phyloP scores from a whole-genome alignment of 345 rosid species.

The Barbarea vulgaris region DNA sequence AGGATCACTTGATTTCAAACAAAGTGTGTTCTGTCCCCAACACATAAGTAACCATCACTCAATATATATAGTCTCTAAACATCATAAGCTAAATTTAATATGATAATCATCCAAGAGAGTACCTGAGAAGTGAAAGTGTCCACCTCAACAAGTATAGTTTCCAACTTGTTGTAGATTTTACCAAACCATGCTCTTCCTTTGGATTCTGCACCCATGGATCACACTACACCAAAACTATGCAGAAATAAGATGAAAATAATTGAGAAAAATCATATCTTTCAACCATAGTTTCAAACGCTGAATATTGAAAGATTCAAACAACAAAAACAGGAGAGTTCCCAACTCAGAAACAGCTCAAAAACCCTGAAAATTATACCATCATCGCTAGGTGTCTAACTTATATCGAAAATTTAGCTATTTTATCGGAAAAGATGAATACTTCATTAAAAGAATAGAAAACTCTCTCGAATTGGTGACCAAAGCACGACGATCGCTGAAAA shows the following conservation, averaged over 20 bases:
- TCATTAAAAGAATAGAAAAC: not conserved
- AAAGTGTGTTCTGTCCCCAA: slow-evolving; percentile 43
- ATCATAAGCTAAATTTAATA: not conserved
- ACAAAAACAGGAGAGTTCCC: not conserved
- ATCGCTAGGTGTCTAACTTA: not conserved
- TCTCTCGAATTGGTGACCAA: slow-evolving; percentile 12
- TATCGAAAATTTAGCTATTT: not conserved
- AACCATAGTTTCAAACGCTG: not conserved
- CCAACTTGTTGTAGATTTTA: slow-evolving; percentile 67
- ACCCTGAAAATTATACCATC: not conserved
- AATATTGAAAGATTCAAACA: not conserved
- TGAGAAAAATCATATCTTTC: not conserved
- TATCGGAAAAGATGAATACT: not conserved
- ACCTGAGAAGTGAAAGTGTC: slow-evolving; percentile 55
- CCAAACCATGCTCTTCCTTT: slow-evolving; percentile 67
- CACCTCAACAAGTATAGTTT: slow-evolving; percentile 62
- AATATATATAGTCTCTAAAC: not conserved
- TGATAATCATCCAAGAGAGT: not conserved
- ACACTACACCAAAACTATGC: slow-evolving; percentile 22
- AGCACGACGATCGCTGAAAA: slow-evolving; percentile 22
- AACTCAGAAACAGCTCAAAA: slow-evolving; percentile 22
- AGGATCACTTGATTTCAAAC: slow-evolving; percentile 21
- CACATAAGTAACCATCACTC: slow-evolving; percentile 3
- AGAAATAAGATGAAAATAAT: not conserved
- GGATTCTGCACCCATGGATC: slow-evolving; percentile 53